Base-by-base conservation (phyloP, 257 asterid species). In the Petrea volubilis region DNA sequence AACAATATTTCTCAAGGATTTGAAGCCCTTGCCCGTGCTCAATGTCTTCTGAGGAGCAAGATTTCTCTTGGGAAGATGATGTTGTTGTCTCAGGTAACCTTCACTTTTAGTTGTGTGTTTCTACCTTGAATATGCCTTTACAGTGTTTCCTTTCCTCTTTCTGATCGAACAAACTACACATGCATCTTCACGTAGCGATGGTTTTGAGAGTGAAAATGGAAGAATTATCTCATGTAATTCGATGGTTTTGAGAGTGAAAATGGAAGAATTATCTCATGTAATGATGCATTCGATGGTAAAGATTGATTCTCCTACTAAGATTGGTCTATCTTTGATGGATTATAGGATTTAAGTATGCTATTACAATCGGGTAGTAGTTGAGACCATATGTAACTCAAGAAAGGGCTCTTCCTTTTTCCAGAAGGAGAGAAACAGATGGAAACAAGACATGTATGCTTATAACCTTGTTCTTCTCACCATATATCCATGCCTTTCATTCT, bases 11-110 rank as follows among this genome's bases (percentile, higher is more conserved):
- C 99, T 71, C 92, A 83, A 83, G 99, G 98, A 67, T 95, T 95
- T 86, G 98, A 95, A 85, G 99, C 99, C 74, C 99, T 95, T 83
- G 96, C 96, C 59, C 97, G 96, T 76, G 99, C 99, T 77, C 99
- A 90, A 51, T 83, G 94, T 83, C 90, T 92, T 55, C 84, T 95
- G 47, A 79, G 96, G 84, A 95, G 97, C 84, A 88, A 88, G 81
- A 78, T 64, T 73, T 90, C 99, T 74, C 98, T 95, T 57, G 96
- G 87, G 77, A 90, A 90, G 93, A 81, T 90, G 91, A 83, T 78
- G 49, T 60, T 95, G 77, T 86, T 92, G 81, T 87, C 96, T 60
- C 96, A 95, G 99, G 99, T 92, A 75, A 74, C 51, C 53, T 38
- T 78, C 73, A 20, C n/a, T 41, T 73, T 47, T 51, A 46, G 60